Base-by-base conservation (phyloP, 2,329 filamentous ascomycete genomes). In the Tolypocladium tundrense region DNA sequence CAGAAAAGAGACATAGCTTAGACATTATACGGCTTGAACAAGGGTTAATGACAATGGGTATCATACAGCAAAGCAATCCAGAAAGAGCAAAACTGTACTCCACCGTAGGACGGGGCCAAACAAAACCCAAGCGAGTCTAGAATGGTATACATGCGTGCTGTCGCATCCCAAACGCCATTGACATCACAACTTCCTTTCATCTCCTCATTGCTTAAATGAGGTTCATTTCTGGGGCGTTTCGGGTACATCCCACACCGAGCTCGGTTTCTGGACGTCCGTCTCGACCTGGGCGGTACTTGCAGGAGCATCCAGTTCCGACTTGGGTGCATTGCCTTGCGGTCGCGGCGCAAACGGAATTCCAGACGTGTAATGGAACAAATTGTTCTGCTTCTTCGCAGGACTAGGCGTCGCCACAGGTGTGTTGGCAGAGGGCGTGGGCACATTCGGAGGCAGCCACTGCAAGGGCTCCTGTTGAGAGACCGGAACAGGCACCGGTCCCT, bases 381-480 rank as follows among this genome's bases (percentile, higher is more conserved):
- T 66, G 50, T 62, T 64, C 48, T 63, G 60, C 57, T 66, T 73
- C 67, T 73, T 76, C 60, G 69, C 58, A 0, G 72, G 70, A 39
- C 66, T 73, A 13, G 73, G 70, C 43, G 70, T 70, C 10, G 64
- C 62, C 2, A 60, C 64, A 16, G 73, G 69, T 9, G 71, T 69
- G 51, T 65, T 66, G 9, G 70, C 66, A 53, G 71, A 66, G 4
- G 72, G 69, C n/a, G 70, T 72, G 0, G 69, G 61, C 6, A 68
- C 71, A 58, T 79, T 81, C 4, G 80, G 78, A 16, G 79, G 77
- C 31, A 82, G 70, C 80, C 80, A 84, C 56, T 74, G 75, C 56
- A 83, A 68, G 5, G 73, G 68, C 60, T 76, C 74, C 37, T 72
- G 67, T 39, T 69, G 70, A 8, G 69, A 63, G 19, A 76, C 60